Percentiles rank a stretch among this genome's conserved stretches.
phyloP scores from a whole-genome alignment of 2,329 filamentous ascomycete species.

The Thermomyces lanuginosus region DNA sequence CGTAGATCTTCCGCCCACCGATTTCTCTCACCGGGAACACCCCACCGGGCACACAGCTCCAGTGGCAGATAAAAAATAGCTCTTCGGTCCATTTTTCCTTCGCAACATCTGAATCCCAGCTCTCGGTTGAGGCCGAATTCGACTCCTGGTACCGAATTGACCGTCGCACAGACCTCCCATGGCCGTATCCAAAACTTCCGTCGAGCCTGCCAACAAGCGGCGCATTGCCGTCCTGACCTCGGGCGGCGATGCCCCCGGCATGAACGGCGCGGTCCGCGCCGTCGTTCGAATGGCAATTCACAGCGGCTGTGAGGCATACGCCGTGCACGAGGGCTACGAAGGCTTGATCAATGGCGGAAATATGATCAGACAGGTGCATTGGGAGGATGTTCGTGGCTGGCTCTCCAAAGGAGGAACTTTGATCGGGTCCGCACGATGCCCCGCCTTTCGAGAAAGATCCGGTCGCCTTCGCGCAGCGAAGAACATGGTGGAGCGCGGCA shows the following conservation, averaged over 20 bases:
- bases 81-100: neutral
- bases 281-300: conserved; percentile 85
- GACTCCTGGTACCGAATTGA: neutral
- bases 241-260: conserved; percentile 83
- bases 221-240: conserved; percentile 84
- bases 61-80: conserved; percentile 1
- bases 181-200: conserved; percentile 15
- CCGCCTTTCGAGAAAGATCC: conserved; percentile 74
- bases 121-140: neutral
- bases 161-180: conserved; percentile 8
- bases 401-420: conserved; percentile 86
- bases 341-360: conserved; percentile 79
- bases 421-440: conserved; percentile 87
- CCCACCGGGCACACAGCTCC: too few relatives aligned
- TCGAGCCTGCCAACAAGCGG: conserved; percentile 35
- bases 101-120: conserved; percentile 3
- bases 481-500: conserved; percentile 84
- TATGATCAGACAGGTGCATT: conserved; percentile 73
- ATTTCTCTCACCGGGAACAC: conserved; percentile 26
- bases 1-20: conserved; percentile 10
- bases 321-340: conserved; percentile 88
- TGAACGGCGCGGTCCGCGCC: conserved; percentile 81
- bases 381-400: conserved; percentile 90
- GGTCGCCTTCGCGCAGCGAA: conserved; percentile 76
- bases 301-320: conserved; percentile 62